Evolutionary conservation across 352 stramenopile genomes (phyloP).

Genomic region (Phytopythium vexans): DNA sequence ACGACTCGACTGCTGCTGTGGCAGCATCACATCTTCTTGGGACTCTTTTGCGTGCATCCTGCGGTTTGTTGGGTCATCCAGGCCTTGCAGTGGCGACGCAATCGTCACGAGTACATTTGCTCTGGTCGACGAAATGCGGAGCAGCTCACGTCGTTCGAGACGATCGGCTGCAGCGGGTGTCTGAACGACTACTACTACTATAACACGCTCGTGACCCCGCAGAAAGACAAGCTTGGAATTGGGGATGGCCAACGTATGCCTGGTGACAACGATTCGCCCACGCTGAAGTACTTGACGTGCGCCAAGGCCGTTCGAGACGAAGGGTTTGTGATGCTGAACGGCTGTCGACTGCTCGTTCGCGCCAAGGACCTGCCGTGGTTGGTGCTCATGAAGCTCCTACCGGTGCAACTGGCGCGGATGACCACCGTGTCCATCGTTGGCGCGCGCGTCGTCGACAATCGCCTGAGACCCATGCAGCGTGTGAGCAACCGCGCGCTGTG

Average conservation of each 20-base stretch:
- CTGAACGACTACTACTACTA: constrained; percentile 36
- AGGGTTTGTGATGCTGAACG: constrained; percentile 30
- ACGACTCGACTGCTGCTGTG: constrained; percentile 8
- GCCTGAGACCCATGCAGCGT: constrained; percentile 19
- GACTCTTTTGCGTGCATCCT: constrained; percentile 20
- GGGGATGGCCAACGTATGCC: not conserved
- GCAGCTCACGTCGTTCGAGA: constrained; percentile 26
- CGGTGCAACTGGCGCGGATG: constrained; percentile 10
- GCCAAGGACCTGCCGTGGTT: constrained; percentile 34
- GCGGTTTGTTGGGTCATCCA: constrained; percentile 26
- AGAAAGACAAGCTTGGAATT: constrained; percentile 3
- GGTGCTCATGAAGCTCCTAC: constrained; percentile 23
- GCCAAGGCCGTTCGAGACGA: constrained; percentile 30
- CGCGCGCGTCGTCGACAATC: constrained; percentile 18
- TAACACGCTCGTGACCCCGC: constrained; percentile 21
- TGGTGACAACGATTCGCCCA: not conserved
- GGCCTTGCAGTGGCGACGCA: constrained; percentile 21
- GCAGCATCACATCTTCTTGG: constrained; percentile 25
- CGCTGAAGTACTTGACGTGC: constrained; percentile 21
- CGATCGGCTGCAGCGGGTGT: constrained; percentile 19
- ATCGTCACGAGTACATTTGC: constrained; percentile 23
- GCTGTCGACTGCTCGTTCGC: constrained; percentile 22
- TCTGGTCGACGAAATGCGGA: constrained; percentile 10
- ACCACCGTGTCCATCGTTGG: constrained; percentile 29
- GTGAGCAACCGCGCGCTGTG: constrained; percentile 21